Conservation (phyloP, 345 rosid genomes). For the Gossypium turneri region DNA sequence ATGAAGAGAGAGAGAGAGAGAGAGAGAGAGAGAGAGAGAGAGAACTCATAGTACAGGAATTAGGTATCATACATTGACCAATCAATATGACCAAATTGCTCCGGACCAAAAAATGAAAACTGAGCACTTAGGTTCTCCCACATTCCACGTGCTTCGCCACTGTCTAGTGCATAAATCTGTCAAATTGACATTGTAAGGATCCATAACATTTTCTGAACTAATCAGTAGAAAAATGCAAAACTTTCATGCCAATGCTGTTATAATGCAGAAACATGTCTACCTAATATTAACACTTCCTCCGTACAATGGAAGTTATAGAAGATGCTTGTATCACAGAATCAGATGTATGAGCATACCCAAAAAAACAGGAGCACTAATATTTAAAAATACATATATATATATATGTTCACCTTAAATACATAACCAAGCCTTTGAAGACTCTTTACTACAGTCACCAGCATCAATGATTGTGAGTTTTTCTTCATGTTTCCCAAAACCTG, state of each 20-base stretch:
- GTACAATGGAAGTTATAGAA: not conserved
- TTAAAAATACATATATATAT: not conserved
- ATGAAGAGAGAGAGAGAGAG: not conserved
- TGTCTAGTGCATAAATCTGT: slow-evolving; percentile 66
- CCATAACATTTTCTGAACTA: slow-evolving; percentile 32
- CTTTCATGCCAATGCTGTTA: slow-evolving; percentile 6
- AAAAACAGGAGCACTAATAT: not conserved
- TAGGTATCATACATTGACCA: slow-evolving; percentile 70
- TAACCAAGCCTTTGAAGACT: slow-evolving; percentile 85
- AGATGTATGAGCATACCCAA: not conserved
- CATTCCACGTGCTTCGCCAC: slow-evolving; percentile 48
- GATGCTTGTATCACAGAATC: not conserved
- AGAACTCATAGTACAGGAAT: not conserved
- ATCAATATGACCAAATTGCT: slow-evolving; percentile 54
- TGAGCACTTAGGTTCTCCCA: slow-evolving; percentile 66
- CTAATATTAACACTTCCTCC: slow-evolving; percentile 11
- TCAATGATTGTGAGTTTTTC: slow-evolving; percentile 60
- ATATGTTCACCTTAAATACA: slow-evolving; percentile 53
- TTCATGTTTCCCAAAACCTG: slow-evolving; percentile 82
- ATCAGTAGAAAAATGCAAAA: slow-evolving; percentile 13
- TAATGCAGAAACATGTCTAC: not conserved
- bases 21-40: not conserved
- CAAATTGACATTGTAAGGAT: slow-evolving; percentile 26
- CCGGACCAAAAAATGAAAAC: slow-evolving; percentile 45
- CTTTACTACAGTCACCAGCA: slow-evolving; percentile 74